These are phyloP conservation scores for Ceratobasidium sp. DNA, from an alignment of 1,284 basidiomycete species.

Conservation along the genomic window DNA sequence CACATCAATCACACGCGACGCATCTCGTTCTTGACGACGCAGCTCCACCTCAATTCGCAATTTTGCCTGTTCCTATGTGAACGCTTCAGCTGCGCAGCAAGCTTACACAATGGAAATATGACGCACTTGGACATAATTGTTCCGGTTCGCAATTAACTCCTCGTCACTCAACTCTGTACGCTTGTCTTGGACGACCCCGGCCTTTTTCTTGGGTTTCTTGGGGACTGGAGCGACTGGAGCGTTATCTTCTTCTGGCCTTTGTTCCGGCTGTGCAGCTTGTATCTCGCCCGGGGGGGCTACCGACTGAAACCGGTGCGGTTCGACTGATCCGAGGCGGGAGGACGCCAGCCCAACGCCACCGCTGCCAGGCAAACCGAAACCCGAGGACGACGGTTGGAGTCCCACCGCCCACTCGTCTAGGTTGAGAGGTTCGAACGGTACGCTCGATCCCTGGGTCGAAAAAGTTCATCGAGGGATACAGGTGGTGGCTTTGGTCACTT, in stretches of 20 bases:
- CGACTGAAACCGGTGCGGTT: constrained; percentile 15
- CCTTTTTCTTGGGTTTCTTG: constrained; percentile 50
- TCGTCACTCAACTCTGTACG: constrained; percentile 79
- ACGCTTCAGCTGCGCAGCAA: not conserved
- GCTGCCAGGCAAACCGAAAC: constrained; percentile 20
- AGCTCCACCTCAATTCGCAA: constrained; percentile 59
- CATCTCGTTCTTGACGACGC: constrained; percentile 64
- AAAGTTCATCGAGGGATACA: not conserved
- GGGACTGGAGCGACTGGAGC: constrained; percentile 46
- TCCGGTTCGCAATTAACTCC: constrained; percentile 72
- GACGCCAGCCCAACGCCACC: constrained; percentile 1
- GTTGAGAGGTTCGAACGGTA: constrained; percentile 18
- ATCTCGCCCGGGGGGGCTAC: not conserved
- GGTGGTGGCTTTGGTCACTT: not conserved
- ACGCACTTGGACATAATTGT: constrained; percentile 61
- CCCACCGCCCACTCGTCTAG: constrained; percentile 19
- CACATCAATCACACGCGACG: constrained; percentile 61
- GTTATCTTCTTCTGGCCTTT: constrained; percentile 51
- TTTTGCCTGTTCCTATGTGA: constrained; percentile 60
- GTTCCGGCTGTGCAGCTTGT: not conserved
- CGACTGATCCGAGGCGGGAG: constrained; percentile 12
- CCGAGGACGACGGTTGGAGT: constrained; percentile 12
- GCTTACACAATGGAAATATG: not conserved
- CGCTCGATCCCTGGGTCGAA: not conserved
- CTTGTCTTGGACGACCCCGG: constrained; percentile 58